Conservation (phyloP, 2,329 filamentous ascomycete species). For the Penicillium sumatraense region DNA sequence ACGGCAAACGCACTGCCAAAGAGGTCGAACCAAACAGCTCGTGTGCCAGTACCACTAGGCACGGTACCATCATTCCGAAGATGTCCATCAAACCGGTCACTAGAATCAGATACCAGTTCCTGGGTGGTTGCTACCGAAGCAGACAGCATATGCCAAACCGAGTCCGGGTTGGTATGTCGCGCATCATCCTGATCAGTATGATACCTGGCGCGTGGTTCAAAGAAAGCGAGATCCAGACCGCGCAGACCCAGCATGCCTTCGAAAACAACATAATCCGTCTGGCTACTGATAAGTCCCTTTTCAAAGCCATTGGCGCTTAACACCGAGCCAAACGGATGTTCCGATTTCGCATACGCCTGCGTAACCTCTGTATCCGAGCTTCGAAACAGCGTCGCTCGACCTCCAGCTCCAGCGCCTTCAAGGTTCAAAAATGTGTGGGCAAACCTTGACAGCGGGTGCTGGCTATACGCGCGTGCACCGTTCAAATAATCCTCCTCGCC, state of each 20-base stretch:
- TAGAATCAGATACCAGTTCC: conserved; percentile 70
- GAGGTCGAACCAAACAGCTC: conserved; percentile 91
- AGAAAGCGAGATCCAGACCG: conserved; percentile 91
- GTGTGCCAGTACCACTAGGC: conserved; percentile 67
- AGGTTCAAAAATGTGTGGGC: conserved; percentile 91
- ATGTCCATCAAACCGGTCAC: conserved; percentile 67
- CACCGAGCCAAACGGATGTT: conserved; percentile 82
- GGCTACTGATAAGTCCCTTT: conserved; percentile 75
- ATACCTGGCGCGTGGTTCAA: conserved; percentile 81
- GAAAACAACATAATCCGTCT: conserved; percentile 89
- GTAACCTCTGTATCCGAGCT: conserved; percentile 87
- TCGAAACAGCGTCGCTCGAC: conserved; percentile 83
- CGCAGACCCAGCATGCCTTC: conserved; percentile 76
- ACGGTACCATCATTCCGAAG: conserved; percentile 64
- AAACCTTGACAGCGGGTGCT: conserved; percentile 79
- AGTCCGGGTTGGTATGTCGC: conserved; percentile 68
- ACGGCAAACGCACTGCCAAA: conserved; percentile 80
- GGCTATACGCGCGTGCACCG: conserved; percentile 81
- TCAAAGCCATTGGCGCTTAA: conserved; percentile 84
- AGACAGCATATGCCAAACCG: conserved; percentile 94
- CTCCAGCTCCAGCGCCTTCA: conserved; percentile 91
- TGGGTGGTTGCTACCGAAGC: conserved; percentile 76
- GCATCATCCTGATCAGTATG: conserved; percentile 90
- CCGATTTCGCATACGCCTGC: conserved; percentile 71
- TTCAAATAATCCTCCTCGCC: conserved; percentile 93